These are phyloP conservation scores for Ascochyta fabae DNA, from an alignment of 2,329 filamentous ascomycete species.

Conservation along the genomic window DNA sequence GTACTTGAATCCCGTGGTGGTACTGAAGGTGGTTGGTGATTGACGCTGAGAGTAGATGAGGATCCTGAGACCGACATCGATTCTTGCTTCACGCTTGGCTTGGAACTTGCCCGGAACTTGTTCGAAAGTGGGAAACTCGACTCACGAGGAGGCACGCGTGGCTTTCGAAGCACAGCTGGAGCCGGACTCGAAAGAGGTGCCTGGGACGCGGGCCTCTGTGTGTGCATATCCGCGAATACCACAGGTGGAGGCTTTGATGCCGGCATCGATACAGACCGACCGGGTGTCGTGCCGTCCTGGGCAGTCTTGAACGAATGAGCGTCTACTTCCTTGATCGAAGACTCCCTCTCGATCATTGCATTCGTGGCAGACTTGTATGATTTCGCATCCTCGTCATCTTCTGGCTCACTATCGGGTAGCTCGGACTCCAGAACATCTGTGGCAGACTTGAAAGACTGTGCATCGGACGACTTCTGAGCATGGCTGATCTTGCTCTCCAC, in stretches of 20 bases:
- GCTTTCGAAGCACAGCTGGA: conserved; percentile 22
- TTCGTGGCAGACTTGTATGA: conserved; percentile 25
- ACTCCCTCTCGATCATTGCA: conserved; percentile 14
- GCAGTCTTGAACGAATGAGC: conserved; percentile 33
- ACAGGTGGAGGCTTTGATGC: conserved; percentile 20
- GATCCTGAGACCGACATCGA: conserved; percentile 32
- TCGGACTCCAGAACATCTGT: conserved; percentile 27
- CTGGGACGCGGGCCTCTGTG: conserved; percentile 19
- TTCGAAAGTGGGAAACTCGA: conserved; percentile 28
- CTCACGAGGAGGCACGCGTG: conserved; percentile 20
- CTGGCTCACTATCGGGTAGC: neutral
- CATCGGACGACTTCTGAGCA: conserved; percentile 39
- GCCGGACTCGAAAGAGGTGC: conserved; percentile 23
- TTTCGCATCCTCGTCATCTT: conserved; percentile 14
- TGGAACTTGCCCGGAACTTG: conserved; percentile 30
- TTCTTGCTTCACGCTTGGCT: conserved; percentile 26
- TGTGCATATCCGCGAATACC: conserved; percentile 5
- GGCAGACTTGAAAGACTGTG: conserved; percentile 45
- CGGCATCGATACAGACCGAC: conserved; percentile 27
- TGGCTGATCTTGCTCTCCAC: conserved; percentile 29
- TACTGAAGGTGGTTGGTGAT: conserved; percentile 29
- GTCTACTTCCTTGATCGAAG: conserved; percentile 28
- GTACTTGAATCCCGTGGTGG: conserved; percentile 43
- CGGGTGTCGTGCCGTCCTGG: conserved; percentile 29
- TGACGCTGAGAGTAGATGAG: conserved; percentile 28